Evolutionary conservation across 768 basidiomycete species (phyloP), one percentile per base, ranked within the genome.

Genomic region (Amanita phalloides): DNA sequence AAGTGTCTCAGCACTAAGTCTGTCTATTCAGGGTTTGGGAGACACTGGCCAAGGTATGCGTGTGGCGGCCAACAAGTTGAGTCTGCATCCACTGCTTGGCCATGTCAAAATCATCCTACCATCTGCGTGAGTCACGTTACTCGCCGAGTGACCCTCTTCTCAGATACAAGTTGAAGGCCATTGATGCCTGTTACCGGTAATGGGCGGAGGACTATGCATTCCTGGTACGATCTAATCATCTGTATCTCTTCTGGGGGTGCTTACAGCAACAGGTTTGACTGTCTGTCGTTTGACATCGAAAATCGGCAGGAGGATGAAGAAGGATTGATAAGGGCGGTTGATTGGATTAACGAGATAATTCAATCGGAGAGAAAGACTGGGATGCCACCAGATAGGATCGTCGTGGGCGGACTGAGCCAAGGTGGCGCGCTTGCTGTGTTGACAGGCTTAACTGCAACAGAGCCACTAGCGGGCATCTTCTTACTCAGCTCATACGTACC

Each of bases 401-500:
- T 89, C 37, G 55, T 90, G n/a, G 87, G 84, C 5, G 88, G 88
- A 0, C 78, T 88, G 61, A 80, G 77, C 47, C 86, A 89, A 61
- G 86, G 84, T 17, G 82, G 76, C 37, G 77, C 79, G 3, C 71
- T 86, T 51, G 70, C 77, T 3, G 64, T 83, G 8, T 64, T 86
- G 49, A 75, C 75, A 2, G 82, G 74, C 4, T 60, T 87, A 43
- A 81, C 74, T 1, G 71, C 63, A 1, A 54, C 58, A 32, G 68
- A 76, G 48, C 75, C 72, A 51, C 67, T 86, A 7, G 85, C 68
- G 0, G 86, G 86, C 1, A 60, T 83, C 17, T 72, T 73, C 37
- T 68, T 73, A 3, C 65, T 89, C 53, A 84, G 83, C 45, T 78
- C 78, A 4, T 89, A 81, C 71, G 58, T 86, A 21, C 78, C 79